These are phyloP conservation scores for Lactarius hatsudake DNA, from an alignment of 768 basidiomycete genomes.

Conservation along the genomic window DNA sequence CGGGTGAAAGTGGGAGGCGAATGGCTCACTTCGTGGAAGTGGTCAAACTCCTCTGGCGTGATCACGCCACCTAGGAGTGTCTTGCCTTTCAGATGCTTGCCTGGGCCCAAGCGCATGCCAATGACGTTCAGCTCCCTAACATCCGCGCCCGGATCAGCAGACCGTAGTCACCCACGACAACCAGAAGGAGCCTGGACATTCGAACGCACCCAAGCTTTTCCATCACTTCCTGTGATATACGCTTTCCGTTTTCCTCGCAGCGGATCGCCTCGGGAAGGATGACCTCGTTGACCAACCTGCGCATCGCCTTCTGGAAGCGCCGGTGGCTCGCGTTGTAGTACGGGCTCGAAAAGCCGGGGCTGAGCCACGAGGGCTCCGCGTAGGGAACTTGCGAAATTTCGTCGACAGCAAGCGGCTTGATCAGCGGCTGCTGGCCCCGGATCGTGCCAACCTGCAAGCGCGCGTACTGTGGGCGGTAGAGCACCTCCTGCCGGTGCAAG, in stretches of 20 bases:
- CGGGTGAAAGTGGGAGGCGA: not conserved
- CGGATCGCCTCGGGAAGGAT: slow-evolving; percentile 69
- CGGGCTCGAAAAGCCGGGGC: slow-evolving; percentile 61
- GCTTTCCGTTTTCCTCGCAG: slow-evolving; percentile 86
- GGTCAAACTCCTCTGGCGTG: slow-evolving; percentile 84
- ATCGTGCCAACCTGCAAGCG: slow-evolving; percentile 67
- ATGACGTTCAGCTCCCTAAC: slow-evolving; percentile 71
- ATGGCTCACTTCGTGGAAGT: slow-evolving; percentile 79
- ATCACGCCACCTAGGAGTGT: slow-evolving; percentile 73
- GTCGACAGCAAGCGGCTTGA: slow-evolving; percentile 56
- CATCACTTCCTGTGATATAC: slow-evolving; percentile 79
- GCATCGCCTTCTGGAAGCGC: slow-evolving; percentile 69
- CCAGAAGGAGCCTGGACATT: not conserved
- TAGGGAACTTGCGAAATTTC: slow-evolving; percentile 78
- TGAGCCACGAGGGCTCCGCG: slow-evolving; percentile 82
- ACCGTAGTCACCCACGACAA: not conserved
- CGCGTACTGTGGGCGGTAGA: slow-evolving; percentile 68
- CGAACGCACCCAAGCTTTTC: slow-evolving; percentile 73
- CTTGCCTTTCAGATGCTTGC: slow-evolving; percentile 80
- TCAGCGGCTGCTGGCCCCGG: slow-evolving; percentile 51
- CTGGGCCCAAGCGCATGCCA: slow-evolving; percentile 89
- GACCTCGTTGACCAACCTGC: slow-evolving; percentile 74
- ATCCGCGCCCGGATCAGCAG: not conserved
- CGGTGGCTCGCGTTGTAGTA: slow-evolving; percentile 77
- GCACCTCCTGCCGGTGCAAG: slow-evolving; percentile 79